These are phyloP conservation scores for Thinopyrum elongatum DNA, from an alignment of 176 grass and related monocot genomes.

Conservation along the genomic window DNA sequence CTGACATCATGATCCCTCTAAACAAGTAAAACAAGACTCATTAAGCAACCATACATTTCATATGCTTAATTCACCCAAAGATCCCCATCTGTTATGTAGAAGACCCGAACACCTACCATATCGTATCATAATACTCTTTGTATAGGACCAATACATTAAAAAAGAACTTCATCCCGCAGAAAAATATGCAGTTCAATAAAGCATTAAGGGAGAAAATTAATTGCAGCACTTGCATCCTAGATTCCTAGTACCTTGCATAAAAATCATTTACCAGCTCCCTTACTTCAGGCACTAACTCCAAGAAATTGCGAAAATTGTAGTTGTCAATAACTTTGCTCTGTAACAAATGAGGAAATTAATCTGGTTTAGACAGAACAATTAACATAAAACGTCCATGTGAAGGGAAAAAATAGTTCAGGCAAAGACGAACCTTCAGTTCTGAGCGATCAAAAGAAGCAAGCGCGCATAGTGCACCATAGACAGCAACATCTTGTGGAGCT, in stretches of 20 bases:
- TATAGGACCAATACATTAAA: not conserved
- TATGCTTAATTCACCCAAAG: not conserved
- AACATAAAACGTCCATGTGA: not conserved
- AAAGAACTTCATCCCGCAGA: not conserved
- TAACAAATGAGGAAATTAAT: slow-evolving; percentile 3
- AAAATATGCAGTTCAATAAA: not conserved
- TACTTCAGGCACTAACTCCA: slow-evolving; percentile 96
- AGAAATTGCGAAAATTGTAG: slow-evolving; percentile 86
- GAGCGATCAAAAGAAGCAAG: slow-evolving; percentile 97
- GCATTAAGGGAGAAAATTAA: not conserved
- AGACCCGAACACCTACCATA: not conserved
- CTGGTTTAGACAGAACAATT: not conserved
- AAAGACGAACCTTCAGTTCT: slow-evolving; percentile 83
- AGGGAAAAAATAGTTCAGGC: not conserved
- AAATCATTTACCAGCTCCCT: slow-evolving; percentile 99
- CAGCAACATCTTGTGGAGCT: slow-evolving; percentile 93
- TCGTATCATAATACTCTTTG: no score
- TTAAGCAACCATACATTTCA: not conserved
- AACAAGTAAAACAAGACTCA: not conserved
- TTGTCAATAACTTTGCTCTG: slow-evolving; percentile 98
- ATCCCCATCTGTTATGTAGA: not conserved
- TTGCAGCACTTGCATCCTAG: not conserved
- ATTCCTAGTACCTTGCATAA: slow-evolving; percentile 75
- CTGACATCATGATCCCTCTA: no score
- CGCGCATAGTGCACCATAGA: slow-evolving; percentile 93